Base-by-base conservation (phyloP, 371 early-diverging fungal genomes). In the Rhizopus arrhizus region DNA sequence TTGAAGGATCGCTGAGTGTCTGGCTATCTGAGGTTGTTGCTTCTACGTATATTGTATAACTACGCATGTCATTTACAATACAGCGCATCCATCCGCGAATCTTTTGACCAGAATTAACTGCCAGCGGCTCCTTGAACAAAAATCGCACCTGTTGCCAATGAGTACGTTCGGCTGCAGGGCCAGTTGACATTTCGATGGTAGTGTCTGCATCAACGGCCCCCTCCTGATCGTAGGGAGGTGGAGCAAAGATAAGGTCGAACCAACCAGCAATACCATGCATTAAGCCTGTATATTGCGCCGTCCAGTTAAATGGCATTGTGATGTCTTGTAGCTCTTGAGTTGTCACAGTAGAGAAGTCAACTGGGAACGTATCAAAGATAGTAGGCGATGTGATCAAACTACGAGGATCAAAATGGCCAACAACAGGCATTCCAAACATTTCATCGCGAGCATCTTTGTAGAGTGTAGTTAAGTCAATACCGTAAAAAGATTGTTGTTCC, bases 131-230 rank as follows among this genome's bases (percentile, higher is more conserved):
- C 65, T 89, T 88, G 52, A 97, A 88, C 47, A 97, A 65, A 76
- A 98, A 91, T 3, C 99, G 89, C 2, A 95, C 92, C 78, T 98
- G 97, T 63, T 98, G 96, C 99, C 99, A 98, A 70, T 98, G 99
- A 2, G 99, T 98, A 29, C 88, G 85, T 34, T 94, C 93, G 5
- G 92, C 87, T 15, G 78, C 65, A 4, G 97, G 97, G 0, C 87
- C 84, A 3, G 97, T 97, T 3, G 93, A 90, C 86, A 98, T 84
- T 22, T 82, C 79, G 16, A 74, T 53, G 13, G 81, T 66, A 35
- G 79, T 75, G 4, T 69, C 71, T 13, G 56, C 42, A 6, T 55
- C 46, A 12, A 57, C 62, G 0, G 63, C 36, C 13, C 53, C 45
- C 3, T 66, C 50, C 9, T 62, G 35, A 31, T 72, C 66, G 36